Evolutionary conservation across 1,284 basidiomycete genomes (phyloP).

Genomic region (Trichosporon ovoides): DNA sequence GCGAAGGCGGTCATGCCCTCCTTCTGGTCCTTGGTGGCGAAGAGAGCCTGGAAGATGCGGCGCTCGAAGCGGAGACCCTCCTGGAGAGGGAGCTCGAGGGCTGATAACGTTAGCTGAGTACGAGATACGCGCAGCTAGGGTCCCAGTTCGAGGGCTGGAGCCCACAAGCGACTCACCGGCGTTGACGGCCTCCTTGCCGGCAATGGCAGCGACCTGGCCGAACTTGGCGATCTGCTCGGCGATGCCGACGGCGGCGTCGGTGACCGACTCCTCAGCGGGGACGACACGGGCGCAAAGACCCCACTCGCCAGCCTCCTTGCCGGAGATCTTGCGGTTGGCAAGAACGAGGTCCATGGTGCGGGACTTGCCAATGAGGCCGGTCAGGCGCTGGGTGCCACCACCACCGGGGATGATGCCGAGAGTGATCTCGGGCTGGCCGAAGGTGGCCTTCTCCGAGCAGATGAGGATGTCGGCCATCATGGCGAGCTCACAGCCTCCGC

Average conservation of each 20-base stretch:
- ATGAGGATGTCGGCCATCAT: conserved; percentile 94
- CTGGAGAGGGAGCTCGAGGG: conserved; percentile 72
- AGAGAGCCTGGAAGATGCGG: conserved; percentile 84
- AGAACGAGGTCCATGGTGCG: conserved; percentile 93
- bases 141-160: conserved; percentile 66
- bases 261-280: conserved; percentile 69
- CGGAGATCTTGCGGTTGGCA: conserved; percentile 75
- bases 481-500: conserved; percentile 93
- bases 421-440: conserved; percentile 97
- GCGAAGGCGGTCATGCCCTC: conserved; percentile 96
- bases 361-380: conserved; percentile 82
- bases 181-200: conserved; percentile 94
- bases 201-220: conserved; percentile 77
- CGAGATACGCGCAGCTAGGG: too few species aligned
- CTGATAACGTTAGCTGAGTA: conserved; percentile 47
- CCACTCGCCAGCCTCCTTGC: conserved; percentile 79
- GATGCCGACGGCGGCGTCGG: conserved; percentile 81
- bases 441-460: conserved; percentile 85
- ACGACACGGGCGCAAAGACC: conserved; percentile 80
- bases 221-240: conserved; percentile 77
- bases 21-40: conserved; percentile 95
- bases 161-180: conserved; percentile 56
- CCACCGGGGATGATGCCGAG: conserved; percentile 82
- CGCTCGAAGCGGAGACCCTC: conserved; percentile 87
- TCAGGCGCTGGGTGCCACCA: conserved; percentile 60